Percentiles rank a stretch among this genome's conserved stretches.
phyloP scores from a whole-genome alignment of 1,139 yeast species.

The Suhomyces taliae region DNA sequence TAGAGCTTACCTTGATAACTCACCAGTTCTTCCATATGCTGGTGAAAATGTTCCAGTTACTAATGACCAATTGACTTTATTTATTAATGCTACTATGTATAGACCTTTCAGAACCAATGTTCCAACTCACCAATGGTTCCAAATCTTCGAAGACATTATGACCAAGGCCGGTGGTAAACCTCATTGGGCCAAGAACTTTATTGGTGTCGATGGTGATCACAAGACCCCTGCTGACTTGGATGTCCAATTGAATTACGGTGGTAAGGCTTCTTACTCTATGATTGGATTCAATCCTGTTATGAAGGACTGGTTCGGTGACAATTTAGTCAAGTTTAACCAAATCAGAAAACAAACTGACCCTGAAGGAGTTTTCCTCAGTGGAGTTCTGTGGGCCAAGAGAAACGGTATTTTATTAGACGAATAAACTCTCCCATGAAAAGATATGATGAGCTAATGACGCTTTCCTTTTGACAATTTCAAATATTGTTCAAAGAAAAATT shows the following conservation, averaged over 20 bases:
- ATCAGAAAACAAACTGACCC: conserved; percentile 76
- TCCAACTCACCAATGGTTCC: conserved; percentile 79
- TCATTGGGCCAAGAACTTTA: conserved; percentile 98
- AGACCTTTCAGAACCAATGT: conserved; percentile 82
- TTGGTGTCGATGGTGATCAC: conserved; percentile 56
- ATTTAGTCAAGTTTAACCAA: conserved; percentile 56
- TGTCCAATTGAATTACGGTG: conserved; percentile 43
- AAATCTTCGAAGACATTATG: conserved; percentile 76
- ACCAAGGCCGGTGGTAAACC: conserved; percentile 86
- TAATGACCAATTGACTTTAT: conserved; percentile 78
- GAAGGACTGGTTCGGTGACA: conserved; percentile 79
- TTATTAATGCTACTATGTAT: conserved; percentile 92
- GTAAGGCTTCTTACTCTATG: conserved; percentile 68
- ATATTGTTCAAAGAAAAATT: too few species aligned
- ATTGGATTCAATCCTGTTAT: conserved; percentile 72
- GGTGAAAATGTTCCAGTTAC: conserved; percentile 52
- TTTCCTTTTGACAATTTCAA: too few species aligned
- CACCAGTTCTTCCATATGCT: conserved; percentile 64
- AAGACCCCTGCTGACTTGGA: conserved; percentile 38
- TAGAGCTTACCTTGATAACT: conserved; percentile 77
- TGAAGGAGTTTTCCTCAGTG: conserved; percentile 73
- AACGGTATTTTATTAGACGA: conserved; percentile 59
- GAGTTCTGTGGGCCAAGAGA: conserved; percentile 74
- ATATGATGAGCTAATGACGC: too few species aligned
- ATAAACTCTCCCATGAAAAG: too few species aligned